Evolutionary conservation across 208 protist genomes (phyloP), one percentile per base, ranked within the genome.

Genomic region (Trypanosomatidae sp.): DNA sequence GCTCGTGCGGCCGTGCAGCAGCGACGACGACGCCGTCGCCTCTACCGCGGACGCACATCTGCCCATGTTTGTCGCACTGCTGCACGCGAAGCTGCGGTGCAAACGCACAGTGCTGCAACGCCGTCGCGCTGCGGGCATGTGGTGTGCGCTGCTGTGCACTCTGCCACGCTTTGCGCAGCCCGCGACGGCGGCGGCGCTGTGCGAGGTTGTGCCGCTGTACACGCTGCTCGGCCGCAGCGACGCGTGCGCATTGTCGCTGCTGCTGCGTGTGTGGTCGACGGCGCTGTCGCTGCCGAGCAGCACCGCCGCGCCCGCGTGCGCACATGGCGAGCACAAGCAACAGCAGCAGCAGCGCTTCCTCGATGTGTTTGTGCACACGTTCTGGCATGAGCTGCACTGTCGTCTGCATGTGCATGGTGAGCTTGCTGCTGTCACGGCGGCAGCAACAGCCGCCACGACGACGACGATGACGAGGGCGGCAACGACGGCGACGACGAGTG

Each of bases 361-460:
- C 6, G 64, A 77, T n/a, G 45, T 59, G 5, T 82, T 82, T 42
- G 35, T 66, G 10, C 56, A 74, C 46, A 65, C 33, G 4, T 82
- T 77, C 53, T 82, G 73, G 61, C 53, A 66, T 41, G 73, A 82
- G 52, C 37, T 82, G 27, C 30, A 76, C 32, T 62, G 56, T 37
- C 73, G 73, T 7, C 30, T 61, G 13, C 22, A 33, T 13, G 54
- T 48, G 4, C 54, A 24, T 15, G n/a, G n/a, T n/a, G n/a, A n/a
- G n/a, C n/a, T n/a, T n/a, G n/a, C n/a, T n/a, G n/a, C n/a, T n/a
- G n/a, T n/a, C n/a, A n/a, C n/a, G n/a, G n/a, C n/a, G n/a, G n/a
- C n/a, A n/a, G n/a, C n/a, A n/a, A n/a, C n/a, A n/a, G n/a, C n/a
- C n/a, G n/a, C n/a, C n/a, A n/a, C n/a, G n/a, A n/a, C n/a, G n/a